Percentiles rank a stretch among this genome's conserved stretches.
phyloP scores from a whole-genome alignment of 176 grass and related monocot species.

The Tillandsia leiboldiana region DNA sequence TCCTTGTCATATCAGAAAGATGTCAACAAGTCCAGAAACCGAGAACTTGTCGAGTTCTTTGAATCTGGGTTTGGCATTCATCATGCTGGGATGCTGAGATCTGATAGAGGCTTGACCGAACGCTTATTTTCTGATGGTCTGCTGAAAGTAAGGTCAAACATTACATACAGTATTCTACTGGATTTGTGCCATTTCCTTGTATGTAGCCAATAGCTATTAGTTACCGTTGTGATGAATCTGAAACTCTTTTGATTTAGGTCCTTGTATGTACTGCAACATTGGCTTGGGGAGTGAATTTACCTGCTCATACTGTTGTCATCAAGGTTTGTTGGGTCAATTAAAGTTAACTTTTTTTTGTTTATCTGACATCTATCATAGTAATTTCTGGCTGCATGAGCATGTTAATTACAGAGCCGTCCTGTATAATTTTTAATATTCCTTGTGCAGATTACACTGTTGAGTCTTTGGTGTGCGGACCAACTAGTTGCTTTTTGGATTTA shows the following conservation, averaged over 20 bases:
- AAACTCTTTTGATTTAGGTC: conserved; percentile 44
- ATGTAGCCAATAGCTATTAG: background rate
- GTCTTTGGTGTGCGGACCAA: no score
- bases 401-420: background rate
- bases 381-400: background rate
- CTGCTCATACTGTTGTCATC: conserved; percentile 96
- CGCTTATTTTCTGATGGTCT: conserved; percentile 76
- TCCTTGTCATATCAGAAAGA: conserved; percentile 59
- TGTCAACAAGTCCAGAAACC: conserved; percentile 80
- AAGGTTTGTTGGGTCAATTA: conserved; percentile 36
- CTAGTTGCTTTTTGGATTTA: background rate
- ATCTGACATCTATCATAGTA: conserved; percentile 2
- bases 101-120: conserved; percentile 86
- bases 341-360: conserved; percentile 2
- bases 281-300: conserved; percentile 96
- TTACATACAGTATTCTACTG: background rate
- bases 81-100: conserved; percentile 91
- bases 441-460: no score
- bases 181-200: background rate
- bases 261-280: conserved; percentile 99
- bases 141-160: conserved; percentile 41
- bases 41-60: conserved; percentile 81
- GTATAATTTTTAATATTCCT: no score
- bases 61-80: conserved; percentile 96
- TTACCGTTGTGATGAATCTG: background rate